Evolutionary conservation across 441 rosid genomes (phyloP).

Genomic region (Populus hybrid): DNA sequence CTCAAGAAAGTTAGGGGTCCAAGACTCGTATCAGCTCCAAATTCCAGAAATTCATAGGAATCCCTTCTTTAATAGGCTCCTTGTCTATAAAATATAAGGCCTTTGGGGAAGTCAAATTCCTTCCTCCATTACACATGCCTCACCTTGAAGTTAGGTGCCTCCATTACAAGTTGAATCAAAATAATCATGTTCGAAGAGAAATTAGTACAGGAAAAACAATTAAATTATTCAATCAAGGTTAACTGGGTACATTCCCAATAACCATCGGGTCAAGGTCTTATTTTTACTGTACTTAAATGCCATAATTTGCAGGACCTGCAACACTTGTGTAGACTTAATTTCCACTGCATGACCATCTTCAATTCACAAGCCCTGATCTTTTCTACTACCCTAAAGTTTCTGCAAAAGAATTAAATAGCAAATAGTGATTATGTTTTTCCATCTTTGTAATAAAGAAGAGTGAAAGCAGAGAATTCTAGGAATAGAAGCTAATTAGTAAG

Average conservation of each 20-base stretch:
- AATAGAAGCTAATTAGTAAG: background rate
- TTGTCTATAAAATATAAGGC: background rate
- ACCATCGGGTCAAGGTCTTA: background rate
- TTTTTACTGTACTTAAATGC: background rate
- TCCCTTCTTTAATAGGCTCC: background rate
- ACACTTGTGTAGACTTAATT: background rate
- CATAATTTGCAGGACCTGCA: background rate
- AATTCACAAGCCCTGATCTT: background rate
- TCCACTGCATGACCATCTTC: background rate
- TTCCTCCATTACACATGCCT: background rate
- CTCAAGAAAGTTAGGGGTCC: conserved; percentile 15
- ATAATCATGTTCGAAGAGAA: background rate
- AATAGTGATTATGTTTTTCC: background rate
- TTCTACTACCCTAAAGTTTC: background rate
- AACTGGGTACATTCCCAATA: background rate
- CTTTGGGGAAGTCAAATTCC: background rate
- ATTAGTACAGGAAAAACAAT: too few species aligned
- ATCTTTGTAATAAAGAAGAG: background rate
- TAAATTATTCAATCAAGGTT: background rate
- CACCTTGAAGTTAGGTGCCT: background rate
- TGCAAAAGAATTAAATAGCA: background rate
- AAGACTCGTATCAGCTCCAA: background rate
- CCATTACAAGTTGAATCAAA: background rate
- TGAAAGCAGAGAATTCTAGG: too few species aligned
- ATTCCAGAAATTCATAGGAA: background rate